Conservation (phyloP, 306 rosid genomes). For the Cicer chorassanicum region DNA sequence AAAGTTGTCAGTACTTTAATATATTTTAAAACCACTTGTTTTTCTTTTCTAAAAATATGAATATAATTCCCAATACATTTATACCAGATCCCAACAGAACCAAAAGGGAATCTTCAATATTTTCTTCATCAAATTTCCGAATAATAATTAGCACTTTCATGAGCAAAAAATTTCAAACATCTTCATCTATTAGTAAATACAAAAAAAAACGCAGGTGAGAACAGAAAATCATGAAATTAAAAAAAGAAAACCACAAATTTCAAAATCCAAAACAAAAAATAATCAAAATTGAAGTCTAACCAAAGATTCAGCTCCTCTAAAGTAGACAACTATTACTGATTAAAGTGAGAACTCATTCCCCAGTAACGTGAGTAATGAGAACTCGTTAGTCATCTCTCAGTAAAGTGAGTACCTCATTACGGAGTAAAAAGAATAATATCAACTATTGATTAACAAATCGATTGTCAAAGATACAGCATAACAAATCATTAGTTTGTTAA, state of each 20-base stretch:
- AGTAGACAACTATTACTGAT: too few species aligned
- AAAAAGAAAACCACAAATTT: too few species aligned
- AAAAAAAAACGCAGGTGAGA: not conserved
- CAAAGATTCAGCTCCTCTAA: too few species aligned
- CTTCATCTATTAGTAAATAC: not conserved
- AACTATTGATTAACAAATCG: too few species aligned
- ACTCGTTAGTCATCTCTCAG: too few species aligned
- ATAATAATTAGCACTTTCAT: not conserved
- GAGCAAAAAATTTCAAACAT: too few species aligned
- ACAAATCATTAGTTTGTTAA: too few species aligned
- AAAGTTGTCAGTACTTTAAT: not conserved
- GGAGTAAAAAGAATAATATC: not conserved
- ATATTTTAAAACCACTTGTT: not conserved
- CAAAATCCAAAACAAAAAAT: not conserved
- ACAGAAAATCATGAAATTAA: not conserved
- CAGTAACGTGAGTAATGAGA: too few species aligned
- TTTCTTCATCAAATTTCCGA: not conserved
- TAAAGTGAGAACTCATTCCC: too few species aligned
- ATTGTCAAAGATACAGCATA: too few species aligned
- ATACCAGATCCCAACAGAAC: constrained; percentile 25
- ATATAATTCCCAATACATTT: not conserved
- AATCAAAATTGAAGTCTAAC: not conserved
- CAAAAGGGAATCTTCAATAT: constrained; percentile 13
- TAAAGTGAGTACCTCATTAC: too few species aligned
- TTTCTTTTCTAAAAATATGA: not conserved